Evolutionary conservation across 1,139 yeast species (phyloP).

Genomic region (Tardiomyces depauwii): DNA sequence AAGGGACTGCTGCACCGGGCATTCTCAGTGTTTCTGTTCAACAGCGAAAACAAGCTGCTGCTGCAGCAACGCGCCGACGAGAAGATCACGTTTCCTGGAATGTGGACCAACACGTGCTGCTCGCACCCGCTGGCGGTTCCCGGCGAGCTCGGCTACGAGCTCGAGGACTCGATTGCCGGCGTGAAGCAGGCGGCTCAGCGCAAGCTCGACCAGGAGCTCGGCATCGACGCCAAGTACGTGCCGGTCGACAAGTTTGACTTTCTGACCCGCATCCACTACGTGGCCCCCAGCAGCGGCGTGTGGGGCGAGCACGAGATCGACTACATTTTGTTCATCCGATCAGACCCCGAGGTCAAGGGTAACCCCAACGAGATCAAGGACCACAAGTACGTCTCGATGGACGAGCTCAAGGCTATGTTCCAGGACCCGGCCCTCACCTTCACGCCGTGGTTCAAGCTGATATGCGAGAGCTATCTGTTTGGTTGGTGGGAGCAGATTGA

Average conservation of each 20-base stretch:
- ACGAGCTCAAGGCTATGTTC: conserved; percentile 67
- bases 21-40: conserved; percentile 84
- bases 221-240: conserved; percentile 52
- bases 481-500: conserved; percentile 86
- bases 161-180: conserved; percentile 58
- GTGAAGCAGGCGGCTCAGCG: conserved; percentile 85
- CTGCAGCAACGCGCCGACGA: conserved; percentile 93
- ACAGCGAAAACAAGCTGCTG: conserved; percentile 61
- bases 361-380: conserved; percentile 75
- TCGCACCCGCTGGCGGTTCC: conserved; percentile 89
- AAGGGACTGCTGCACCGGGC: conserved; percentile 88
- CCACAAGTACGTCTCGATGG: conserved; percentile 56
- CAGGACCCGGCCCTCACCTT: conserved; percentile 40
- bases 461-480: conserved; percentile 82
- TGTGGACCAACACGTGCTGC: conserved; percentile 99
- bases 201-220: conserved; percentile 85
- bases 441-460: conserved; percentile 97
- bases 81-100: conserved; percentile 87
- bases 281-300: conserved; percentile 68
- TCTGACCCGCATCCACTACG: conserved; percentile 89
- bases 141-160: conserved; percentile 59
- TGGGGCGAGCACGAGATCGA: conserved; percentile 99
- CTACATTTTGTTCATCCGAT: conserved; percentile 70
- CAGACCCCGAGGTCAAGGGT: conserved; percentile 44
- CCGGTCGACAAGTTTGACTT: conserved; percentile 66